These are phyloP conservation scores for Trichoderma sp. DNA, from an alignment of 2,329 filamentous ascomycete genomes.

Conservation along the genomic window DNA sequence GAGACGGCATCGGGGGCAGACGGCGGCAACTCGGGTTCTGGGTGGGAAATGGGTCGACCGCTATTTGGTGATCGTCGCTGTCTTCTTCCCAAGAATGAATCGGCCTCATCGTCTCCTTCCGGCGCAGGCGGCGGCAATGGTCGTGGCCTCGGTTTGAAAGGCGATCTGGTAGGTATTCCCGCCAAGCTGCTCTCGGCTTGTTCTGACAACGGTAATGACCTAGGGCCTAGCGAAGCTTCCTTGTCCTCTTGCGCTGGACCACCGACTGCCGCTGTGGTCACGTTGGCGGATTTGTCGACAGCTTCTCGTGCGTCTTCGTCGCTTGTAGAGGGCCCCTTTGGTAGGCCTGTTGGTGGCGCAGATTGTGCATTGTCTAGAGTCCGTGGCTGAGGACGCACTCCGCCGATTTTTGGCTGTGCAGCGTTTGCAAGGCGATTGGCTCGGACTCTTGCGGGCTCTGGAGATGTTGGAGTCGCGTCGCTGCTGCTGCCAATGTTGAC, in stretches of 20 bases:
- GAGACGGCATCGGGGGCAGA: constrained; percentile 52
- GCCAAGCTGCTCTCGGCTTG: constrained; percentile 33
- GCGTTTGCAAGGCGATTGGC: constrained; percentile 55
- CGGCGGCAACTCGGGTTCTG: constrained; percentile 63
- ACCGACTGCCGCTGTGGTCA: constrained; percentile 28
- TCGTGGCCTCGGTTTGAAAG: constrained; percentile 43
- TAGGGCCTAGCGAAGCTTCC: constrained; percentile 18
- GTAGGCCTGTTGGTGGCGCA: constrained; percentile 35
- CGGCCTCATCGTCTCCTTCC: constrained; percentile 29
- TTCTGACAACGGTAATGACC: constrained; percentile 21
- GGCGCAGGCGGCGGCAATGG: constrained; percentile 45
- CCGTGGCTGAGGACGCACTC: constrained; percentile 59
- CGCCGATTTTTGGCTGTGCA: constrained; percentile 64
- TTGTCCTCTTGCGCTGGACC: constrained; percentile 20
- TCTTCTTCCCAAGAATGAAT: constrained; percentile 32
- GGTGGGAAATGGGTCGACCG: constrained; percentile 30
- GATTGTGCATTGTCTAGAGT: constrained; percentile 48
- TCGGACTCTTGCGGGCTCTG: constrained; percentile 24
- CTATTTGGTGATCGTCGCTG: constrained; percentile 32
- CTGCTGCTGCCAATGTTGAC: constrained; percentile 34
- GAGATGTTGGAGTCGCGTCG: constrained; percentile 24
- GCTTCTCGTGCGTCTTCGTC: constrained; percentile 23
- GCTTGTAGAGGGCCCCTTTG: neutral
- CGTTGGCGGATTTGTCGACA: constrained; percentile 29
- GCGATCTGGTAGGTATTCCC: constrained; percentile 39